Evolutionary conservation across 345 rosid species (phyloP).

Genomic region (Physaria fendleri): DNA sequence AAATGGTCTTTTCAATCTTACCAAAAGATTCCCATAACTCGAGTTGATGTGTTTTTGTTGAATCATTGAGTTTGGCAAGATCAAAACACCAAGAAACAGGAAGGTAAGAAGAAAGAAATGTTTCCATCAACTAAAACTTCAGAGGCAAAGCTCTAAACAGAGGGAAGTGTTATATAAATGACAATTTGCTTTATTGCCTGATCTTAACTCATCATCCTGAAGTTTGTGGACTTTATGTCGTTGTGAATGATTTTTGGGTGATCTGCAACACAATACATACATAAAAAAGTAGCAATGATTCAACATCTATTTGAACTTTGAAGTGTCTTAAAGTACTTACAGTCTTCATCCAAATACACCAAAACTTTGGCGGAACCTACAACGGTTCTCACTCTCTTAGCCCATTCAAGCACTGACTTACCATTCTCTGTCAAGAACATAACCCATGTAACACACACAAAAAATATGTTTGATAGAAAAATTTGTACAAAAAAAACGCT

Average conservation of each 20-base stretch:
- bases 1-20: too few species aligned
- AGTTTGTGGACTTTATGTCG: constrained; percentile 91
- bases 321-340: constrained; percentile 60
- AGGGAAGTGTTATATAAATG: too few species aligned
- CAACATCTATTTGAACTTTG: too few species aligned
- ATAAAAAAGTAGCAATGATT: not conserved
- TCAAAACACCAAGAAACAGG: too few species aligned
- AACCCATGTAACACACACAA: constrained; percentile 1
- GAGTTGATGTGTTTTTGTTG: too few species aligned
- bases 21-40: too few species aligned
- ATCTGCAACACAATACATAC: constrained; percentile 52
- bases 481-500: not conserved
- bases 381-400: constrained; percentile 74
- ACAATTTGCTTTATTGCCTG: constrained; percentile 73
- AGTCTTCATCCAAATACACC: constrained; percentile 95
- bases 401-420: constrained; percentile 68
- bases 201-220: constrained; percentile 72
- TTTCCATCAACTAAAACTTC: too few species aligned
- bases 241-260: constrained; percentile 92
- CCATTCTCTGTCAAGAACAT: constrained; percentile 40
- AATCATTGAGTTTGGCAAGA: too few species aligned
- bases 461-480: not conserved
- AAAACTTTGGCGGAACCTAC: constrained; percentile 94
- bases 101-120: too few species aligned
- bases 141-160: too few species aligned